Evolutionary conservation across 2,329 filamentous ascomycete genomes (phyloP).

Genomic region (Colletotrichum tanaceti): DNA sequence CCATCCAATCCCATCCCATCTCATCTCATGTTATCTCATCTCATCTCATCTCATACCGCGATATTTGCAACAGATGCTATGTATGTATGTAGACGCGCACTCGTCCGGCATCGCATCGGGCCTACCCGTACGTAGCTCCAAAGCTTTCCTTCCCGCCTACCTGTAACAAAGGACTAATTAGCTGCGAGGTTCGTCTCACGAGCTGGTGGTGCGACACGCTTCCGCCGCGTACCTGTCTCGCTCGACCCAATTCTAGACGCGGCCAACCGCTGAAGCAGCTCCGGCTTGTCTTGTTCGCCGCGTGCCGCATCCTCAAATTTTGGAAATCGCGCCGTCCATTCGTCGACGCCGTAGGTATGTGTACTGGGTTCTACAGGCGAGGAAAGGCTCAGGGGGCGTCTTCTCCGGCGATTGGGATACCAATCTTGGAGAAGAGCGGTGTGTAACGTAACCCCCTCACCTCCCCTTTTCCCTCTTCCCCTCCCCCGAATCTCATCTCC

Average conservation of each 20-base stretch:
- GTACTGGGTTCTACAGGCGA: no score
- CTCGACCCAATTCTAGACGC: neutral
- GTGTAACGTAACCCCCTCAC: no score
- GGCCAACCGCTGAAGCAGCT: neutral
- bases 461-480: no score
- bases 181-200: slow-evolving; percentile 18
- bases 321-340: neutral
- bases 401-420: neutral
- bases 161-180: neutral
- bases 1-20: no score
- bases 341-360: no score
- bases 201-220: slow-evolving; percentile 7
- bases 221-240: neutral
- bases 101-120: neutral
- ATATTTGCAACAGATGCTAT: no score
- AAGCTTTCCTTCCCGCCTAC: neutral
- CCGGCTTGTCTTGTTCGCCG: no score
- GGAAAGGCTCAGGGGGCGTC: no score
- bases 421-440: neutral
- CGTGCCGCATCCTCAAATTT: neutral
- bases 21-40: no score
- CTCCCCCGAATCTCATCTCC: no score
- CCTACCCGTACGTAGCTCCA: neutral
- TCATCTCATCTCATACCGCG: no score
- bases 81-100: neutral